Base-by-base conservation (phyloP, 495 filamentous ascomycete genomes). In the Endocarpon pusillum region DNA sequence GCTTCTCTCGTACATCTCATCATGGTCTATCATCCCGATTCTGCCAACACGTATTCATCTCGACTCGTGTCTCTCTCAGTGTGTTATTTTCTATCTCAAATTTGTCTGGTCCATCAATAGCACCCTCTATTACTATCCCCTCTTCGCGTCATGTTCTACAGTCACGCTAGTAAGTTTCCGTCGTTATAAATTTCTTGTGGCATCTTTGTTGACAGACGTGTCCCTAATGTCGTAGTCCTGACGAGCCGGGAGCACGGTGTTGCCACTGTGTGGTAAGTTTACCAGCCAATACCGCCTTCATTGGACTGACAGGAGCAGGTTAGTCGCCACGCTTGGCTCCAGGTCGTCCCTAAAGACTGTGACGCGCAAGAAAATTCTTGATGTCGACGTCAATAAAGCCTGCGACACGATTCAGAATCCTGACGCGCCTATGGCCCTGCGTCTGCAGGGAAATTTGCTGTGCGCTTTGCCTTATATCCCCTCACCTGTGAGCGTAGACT, bases 111-210 rank as follows among this genome's bases (percentile, higher is more conserved):
- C n/a, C n/a, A n/a, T n/a, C n/a, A n/a, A n/a, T n/a, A n/a, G n/a
- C n/a, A n/a, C n/a, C n/a, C n/a, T n/a, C n/a, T n/a, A n/a, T n/a
- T n/a, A n/a, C n/a, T n/a, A n/a, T n/a, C n/a, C n/a, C n/a, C n/a
- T n/a, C n/a, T n/a, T n/a, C n/a, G n/a, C n/a, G n/a, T n/a, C n/a
- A 93, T 93, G 84, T 93, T 93, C 47, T 93, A 91, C 55, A 89
- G 79, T 47, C 78, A 89, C 55, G 84, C 91, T 54, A 81, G 84
- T 87, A 61, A 46, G 72, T 48, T 27, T 32, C 21, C 15, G n/a
- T n/a, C n/a, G n/a, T n/a, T n/a, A n/a, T n/a, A n/a, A n/a, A n/a
- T n/a, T n/a, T n/a, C n/a, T n/a, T n/a, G n/a, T n/a, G n/a, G n/a
- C n/a, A n/a, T n/a, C n/a, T n/a, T n/a, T n/a, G n/a, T 25, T 25